phyloP scores from a whole-genome alignment of 228 moss, liverwort and hornwort genomes.

The Sphagnum fallax region DNA sequence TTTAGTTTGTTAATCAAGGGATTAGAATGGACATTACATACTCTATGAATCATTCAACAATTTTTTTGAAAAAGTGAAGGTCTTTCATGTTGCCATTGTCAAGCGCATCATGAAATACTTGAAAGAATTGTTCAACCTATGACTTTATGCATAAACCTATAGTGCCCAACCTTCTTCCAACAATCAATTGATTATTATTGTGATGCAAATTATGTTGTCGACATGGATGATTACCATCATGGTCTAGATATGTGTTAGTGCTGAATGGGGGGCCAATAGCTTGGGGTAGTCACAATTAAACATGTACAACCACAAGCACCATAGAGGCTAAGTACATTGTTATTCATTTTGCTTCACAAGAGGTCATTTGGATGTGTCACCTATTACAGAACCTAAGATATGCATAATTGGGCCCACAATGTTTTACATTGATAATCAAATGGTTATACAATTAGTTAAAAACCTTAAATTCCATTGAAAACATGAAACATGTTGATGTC shows the following conservation, averaged over 20 bases:
- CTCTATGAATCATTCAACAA: background rate
- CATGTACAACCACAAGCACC: background rate
- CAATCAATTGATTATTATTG: slow-evolving; percentile 5
- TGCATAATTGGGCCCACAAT: background rate
- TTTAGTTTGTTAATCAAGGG: background rate
- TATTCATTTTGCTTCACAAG: background rate
- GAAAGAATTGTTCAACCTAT: background rate
- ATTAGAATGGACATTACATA: slow-evolving; percentile 1
- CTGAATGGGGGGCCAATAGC: background rate
- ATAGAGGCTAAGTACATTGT: background rate
- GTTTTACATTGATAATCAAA: background rate
- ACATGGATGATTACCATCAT: slow-evolving; percentile 1
- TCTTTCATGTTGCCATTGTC: background rate
- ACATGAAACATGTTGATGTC: too few species aligned
- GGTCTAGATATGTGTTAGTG: slow-evolving; percentile 5
- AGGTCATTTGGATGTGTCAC: background rate
- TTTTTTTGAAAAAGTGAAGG: background rate
- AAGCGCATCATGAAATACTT: slow-evolving; percentile 6
- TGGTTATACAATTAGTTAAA: background rate
- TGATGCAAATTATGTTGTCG: slow-evolving; percentile 2
- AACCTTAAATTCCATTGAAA: slow-evolving; percentile 1
- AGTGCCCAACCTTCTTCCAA: background rate
- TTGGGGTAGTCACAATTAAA: slow-evolving; percentile 3
- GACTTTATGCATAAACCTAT: background rate
- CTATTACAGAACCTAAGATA: background rate